These are phyloP conservation scores for Barnettozyma pratensis DNA, from an alignment of 805 yeast genomes.

Conservation along the genomic window DNA sequence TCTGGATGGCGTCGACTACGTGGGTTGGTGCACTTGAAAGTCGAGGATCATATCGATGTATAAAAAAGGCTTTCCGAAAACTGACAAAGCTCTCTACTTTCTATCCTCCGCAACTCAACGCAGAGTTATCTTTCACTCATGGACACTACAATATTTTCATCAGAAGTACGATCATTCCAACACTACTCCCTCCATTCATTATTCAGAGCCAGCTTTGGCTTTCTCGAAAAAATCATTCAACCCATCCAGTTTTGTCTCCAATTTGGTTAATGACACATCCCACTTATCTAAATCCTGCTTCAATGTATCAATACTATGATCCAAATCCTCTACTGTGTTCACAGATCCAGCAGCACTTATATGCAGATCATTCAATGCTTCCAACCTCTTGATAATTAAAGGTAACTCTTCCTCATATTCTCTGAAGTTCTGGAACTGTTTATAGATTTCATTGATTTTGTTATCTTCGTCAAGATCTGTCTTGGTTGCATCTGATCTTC, in stretches of 20 bases:
- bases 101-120: no score
- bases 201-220: slow-evolving; percentile 1
- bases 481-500: slow-evolving; percentile 17
- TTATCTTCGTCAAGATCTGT: slow-evolving; percentile 19
- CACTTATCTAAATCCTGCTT: slow-evolving; percentile 24
- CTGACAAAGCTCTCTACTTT: no score
- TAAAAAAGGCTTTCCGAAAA: no score
- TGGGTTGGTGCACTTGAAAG: no score
- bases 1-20: no score
- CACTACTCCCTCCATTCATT: no score
- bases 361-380: slow-evolving; percentile 23
- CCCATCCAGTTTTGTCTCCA: slow-evolving; percentile 21
- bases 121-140: no score
- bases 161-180: no score
- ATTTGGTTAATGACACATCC: slow-evolving; percentile 19
- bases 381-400: slow-evolving; percentile 22
- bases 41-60: no score
- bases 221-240: slow-evolving; percentile 17
- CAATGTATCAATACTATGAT: slow-evolving; percentile 16
- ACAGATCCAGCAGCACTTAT: slow-evolving; percentile 14
- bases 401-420: slow-evolving; percentile 23
- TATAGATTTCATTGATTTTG: slow-evolving; percentile 24
- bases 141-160: no score
- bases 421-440: slow-evolving; percentile 13
- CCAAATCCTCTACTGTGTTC: slow-evolving; percentile 17